Evolutionary conservation across 257 asterid species (phyloP).

Genomic region (Buddleja alternifolia): DNA sequence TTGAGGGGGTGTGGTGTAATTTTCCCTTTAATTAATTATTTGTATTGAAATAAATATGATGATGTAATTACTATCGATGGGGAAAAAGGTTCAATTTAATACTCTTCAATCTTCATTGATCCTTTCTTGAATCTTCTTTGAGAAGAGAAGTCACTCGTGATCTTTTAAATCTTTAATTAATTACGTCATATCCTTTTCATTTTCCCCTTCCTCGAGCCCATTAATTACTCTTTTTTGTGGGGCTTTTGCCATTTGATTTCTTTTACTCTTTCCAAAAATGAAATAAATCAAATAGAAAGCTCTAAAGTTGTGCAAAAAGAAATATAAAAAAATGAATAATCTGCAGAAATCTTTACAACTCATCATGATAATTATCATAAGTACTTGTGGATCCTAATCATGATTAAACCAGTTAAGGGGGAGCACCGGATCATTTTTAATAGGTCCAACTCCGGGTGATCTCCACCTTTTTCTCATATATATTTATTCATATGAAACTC

Average conservation of each 20-base stretch:
- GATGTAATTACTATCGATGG: no score
- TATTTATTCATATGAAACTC: no score
- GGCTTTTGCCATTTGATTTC: background rate
- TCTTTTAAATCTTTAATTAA: slow-evolving; percentile 11
- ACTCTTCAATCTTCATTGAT: background rate
- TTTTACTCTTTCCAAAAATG: slow-evolving; percentile 35
- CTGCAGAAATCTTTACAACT: background rate
- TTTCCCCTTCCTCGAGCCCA: slow-evolving; percentile 42
- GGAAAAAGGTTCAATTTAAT: no score
- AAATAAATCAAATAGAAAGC: background rate
- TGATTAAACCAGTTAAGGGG: slow-evolving; percentile 29
- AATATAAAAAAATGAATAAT: background rate
- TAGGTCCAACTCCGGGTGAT: no score
- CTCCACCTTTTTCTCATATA: no score
- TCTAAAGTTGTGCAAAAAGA: background rate
- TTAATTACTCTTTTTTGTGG: slow-evolving; percentile 12
- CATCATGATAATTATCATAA: background rate
- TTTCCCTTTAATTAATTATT: no score
- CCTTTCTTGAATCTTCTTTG: background rate
- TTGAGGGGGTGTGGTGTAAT: no score
- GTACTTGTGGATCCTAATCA: slow-evolving; percentile 11
- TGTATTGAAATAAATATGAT: no score
- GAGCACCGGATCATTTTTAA: no score
- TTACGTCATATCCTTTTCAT: background rate
- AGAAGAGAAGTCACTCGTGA: background rate